phyloP scores from a whole-genome alignment of 202 grass and related monocot genomes.

The Schoenoplectus triqueter region DNA sequence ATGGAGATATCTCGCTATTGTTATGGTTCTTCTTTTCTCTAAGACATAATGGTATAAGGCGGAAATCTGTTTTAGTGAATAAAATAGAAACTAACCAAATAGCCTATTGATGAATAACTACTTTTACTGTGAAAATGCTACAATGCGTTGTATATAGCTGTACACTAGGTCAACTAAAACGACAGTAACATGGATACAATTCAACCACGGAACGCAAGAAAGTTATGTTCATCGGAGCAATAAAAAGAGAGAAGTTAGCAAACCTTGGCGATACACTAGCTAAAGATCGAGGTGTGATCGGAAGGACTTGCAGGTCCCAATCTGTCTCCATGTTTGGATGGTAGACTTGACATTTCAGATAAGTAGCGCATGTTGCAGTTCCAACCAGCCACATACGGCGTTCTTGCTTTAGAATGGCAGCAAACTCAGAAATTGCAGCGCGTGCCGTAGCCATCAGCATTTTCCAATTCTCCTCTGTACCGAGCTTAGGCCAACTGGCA shows the following conservation, averaged over 20 bases:
- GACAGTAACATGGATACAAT: too few relatives aligned
- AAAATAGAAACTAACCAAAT: too few relatives aligned
- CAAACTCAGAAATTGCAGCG: slow-evolving; percentile 68
- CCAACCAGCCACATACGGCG: slow-evolving; percentile 77
- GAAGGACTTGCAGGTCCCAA: slow-evolving; percentile 88
- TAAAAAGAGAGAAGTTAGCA: not conserved
- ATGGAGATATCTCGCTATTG: not conserved
- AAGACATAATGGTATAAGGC: too few relatives aligned
- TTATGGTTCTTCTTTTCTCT: too few relatives aligned
- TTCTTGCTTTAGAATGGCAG: slow-evolving; percentile 45
- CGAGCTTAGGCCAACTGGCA: slow-evolving; percentile 22
- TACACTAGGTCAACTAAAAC: not conserved
- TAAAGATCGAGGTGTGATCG: slow-evolving; percentile 63
- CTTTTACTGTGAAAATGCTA: too few relatives aligned
- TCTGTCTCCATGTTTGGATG: slow-evolving; percentile 78
- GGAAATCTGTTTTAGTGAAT: too few relatives aligned
- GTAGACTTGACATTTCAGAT: slow-evolving; percentile 83
- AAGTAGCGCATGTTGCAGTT: slow-evolving; percentile 87
- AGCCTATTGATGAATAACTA: too few relatives aligned
- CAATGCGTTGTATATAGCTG: not conserved
- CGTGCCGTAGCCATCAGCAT: slow-evolving; percentile 53
- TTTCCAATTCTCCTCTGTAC: slow-evolving; percentile 32
- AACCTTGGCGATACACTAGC: slow-evolving; percentile 59
- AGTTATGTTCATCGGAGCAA: not conserved
- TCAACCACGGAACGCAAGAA: not conserved